These are phyloP conservation scores for Bonnemaisonia californica DNA, from an alignment of 31 red algal species.

Conservation along the genomic window DNA sequence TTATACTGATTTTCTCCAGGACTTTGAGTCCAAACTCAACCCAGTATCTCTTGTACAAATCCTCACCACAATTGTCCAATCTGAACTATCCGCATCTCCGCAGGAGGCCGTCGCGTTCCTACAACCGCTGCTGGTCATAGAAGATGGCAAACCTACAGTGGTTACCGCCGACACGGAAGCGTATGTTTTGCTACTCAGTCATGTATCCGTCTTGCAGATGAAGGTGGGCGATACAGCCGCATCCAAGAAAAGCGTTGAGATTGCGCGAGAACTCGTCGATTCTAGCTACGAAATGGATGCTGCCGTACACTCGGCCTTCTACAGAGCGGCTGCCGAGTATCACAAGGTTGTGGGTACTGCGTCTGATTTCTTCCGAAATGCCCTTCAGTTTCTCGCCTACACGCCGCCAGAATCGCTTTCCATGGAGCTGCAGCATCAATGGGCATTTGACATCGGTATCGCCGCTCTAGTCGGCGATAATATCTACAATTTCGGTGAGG, in stretches of 20 bases:
- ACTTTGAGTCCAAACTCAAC: conserved; percentile 85
- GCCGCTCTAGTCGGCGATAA: conserved; percentile 89
- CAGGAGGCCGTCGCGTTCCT: conserved; percentile 71
- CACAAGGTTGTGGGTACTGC: conserved; percentile 91
- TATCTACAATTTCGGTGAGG: conserved; percentile 97
- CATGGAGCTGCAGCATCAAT: conserved; percentile 50
- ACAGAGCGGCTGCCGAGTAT: conserved; percentile 83
- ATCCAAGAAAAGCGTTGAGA: conserved; percentile 41
- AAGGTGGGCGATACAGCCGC: conserved; percentile 52
- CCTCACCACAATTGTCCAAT: conserved; percentile 49
- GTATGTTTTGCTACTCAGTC: conserved; percentile 65
- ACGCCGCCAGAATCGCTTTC: conserved; percentile 64
- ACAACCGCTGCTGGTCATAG: conserved; percentile 22
- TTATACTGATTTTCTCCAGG: conserved; percentile 72
- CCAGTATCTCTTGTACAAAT: conserved; percentile 81
- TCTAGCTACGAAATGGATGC: conserved; percentile 52
- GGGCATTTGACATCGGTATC: conserved; percentile 94
- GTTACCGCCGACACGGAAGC: conserved; percentile 62
- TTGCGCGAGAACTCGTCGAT: conserved; percentile 48
- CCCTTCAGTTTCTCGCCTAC: conserved; percentile 88
- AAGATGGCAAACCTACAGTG: conserved; percentile 29
- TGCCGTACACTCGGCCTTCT: conserved; percentile 84
- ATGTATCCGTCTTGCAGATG: conserved; percentile 69
- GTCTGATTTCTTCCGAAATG: conserved; percentile 88
- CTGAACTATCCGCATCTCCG: conserved; percentile 39